Evolutionary conservation across 2,329 filamentous ascomycete species (phyloP), one percentile per base, ranked within the genome.

Genomic region (Alternaria solani): DNA sequence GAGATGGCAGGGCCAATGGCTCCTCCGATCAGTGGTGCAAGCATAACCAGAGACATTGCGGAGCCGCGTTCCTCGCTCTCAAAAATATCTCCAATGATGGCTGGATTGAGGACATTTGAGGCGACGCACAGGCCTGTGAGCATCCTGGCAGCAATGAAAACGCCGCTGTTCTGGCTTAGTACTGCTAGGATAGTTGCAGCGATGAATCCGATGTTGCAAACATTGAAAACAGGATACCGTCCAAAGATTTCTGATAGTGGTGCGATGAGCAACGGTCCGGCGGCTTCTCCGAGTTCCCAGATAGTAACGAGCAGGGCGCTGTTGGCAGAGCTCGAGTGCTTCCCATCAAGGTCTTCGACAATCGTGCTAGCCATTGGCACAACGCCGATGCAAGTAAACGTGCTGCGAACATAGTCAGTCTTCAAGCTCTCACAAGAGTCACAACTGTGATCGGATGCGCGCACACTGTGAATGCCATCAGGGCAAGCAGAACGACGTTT

Each of bases 41-140:
- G 75, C 72, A 84, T 84, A 47, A 88, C 78, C 44, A 86, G 59
- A 67, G 83, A 86, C 82, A 90, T 86, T 7, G 87, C 83, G 0
- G 82, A 81, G 25, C 87, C 88, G 16, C 87, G 80, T 70, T 86
- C 78, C 56, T 89, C 87, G 1, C 82, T 78, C 2, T 78, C 74
- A 69, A 89, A 89, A 63, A 89, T 84, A 70, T 90, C 88, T 25
- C 87, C 88, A 18, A 90, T 83, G 53, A 90, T 86, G 25, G 87
- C 85, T 0, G 88, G 88, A 63, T 85, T 87, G 18, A 90, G 79
- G 8, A 89, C 87, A 63, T 88, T 81, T 4, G 79, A 78, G 20
- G 81, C 78, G 5, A 83, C 81, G 42, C 79, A 75, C 32, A 80
- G 65, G 41, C 80, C 80, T 43, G 82, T 81, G 59, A 85, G 75